These are phyloP conservation scores for Acrodontium crateriforme DNA, from an alignment of 2,329 filamentous ascomycete genomes.

Conservation along the genomic window DNA sequence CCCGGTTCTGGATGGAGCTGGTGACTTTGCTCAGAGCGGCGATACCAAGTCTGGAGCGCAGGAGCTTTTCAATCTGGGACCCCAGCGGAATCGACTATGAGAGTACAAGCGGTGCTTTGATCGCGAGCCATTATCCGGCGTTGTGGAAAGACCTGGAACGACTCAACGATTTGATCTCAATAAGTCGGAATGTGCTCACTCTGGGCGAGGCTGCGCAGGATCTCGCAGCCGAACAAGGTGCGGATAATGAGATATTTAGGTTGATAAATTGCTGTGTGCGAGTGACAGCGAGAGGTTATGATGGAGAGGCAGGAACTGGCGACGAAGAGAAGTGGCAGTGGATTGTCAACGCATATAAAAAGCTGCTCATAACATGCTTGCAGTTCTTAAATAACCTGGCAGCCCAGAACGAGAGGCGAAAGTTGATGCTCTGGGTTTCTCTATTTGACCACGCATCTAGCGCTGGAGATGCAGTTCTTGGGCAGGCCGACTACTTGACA, in stretches of 20 bases:
- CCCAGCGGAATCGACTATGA: constrained; percentile 43
- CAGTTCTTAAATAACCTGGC: constrained; percentile 54
- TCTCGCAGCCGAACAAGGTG: constrained; percentile 44
- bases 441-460: constrained; percentile 37
- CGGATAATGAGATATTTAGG: constrained; percentile 48
- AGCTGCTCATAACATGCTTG: constrained; percentile 50
- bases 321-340: constrained; percentile 53
- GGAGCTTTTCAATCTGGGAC: constrained; percentile 48
- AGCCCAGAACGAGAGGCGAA: constrained; percentile 50
- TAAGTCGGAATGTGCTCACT: constrained; percentile 48
- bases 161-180: constrained; percentile 47
- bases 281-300: constrained; percentile 50
- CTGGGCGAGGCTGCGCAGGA: constrained; percentile 49
- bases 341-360: constrained; percentile 52
- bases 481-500: no score
- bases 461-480: no score
- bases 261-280: constrained; percentile 50
- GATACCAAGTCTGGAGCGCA: constrained; percentile 46
- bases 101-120: constrained; percentile 45
- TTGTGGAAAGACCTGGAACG: constrained; percentile 49
- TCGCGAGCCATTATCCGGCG: constrained; percentile 44
- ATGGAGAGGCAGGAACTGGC: constrained; percentile 46
- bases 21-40: constrained; percentile 44
- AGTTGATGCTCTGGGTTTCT: constrained; percentile 51
- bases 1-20: constrained; percentile 46